A percentile compares a stretch with the other conserved stretches of the same genome.
These are phyloP conservation scores for Metarhizium guizhouense DNA, from an alignment of 2,329 filamentous ascomycete species.

Conservation along the genomic window DNA sequence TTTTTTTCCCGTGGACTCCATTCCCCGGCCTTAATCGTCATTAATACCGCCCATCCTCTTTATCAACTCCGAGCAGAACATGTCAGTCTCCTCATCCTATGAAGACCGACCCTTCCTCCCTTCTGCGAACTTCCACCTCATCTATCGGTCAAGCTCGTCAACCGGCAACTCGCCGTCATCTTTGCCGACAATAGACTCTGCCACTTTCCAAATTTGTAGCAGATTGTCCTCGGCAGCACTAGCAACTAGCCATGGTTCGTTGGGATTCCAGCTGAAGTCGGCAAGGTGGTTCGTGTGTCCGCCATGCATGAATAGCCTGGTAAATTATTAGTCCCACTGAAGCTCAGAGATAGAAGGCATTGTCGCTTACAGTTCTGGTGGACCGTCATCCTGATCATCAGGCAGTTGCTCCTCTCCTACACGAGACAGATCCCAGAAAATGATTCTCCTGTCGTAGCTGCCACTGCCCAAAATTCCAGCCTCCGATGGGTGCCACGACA, in stretches of 20 bases:
- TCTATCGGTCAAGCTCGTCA: constrained; percentile 63
- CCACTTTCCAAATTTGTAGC: constrained; percentile 88
- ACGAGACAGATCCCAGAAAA: constrained; percentile 92
- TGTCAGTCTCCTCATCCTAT: constrained; percentile 18
- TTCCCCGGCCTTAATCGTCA: not conserved
- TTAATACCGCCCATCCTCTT: not conserved
- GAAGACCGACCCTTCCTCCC: constrained; percentile 16
- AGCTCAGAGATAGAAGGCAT: not conserved
- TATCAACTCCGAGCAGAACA: not conserved
- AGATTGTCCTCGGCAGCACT: constrained; percentile 95
- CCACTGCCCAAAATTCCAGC: constrained; percentile 81
- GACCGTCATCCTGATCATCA: constrained; percentile 90
- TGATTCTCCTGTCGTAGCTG: constrained; percentile 85
- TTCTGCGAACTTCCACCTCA: constrained; percentile 25
- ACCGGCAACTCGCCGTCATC: constrained; percentile 67
- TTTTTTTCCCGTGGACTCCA: not conserved
- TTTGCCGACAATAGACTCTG: constrained; percentile 70
- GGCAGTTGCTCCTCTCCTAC: constrained; percentile 91
- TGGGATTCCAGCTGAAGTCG: constrained; percentile 96
- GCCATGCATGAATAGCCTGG: constrained; percentile 82
- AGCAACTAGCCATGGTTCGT: constrained; percentile 93
- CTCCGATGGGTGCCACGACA: constrained; percentile 92
- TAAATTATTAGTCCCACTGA: constrained; percentile 12
- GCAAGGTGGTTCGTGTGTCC: constrained; percentile 95
- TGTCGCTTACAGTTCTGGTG: constrained; percentile 72